phyloP scores from a whole-genome alignment of 2,329 filamentous ascomycete species.

The Chaetomium olivaceum region DNA sequence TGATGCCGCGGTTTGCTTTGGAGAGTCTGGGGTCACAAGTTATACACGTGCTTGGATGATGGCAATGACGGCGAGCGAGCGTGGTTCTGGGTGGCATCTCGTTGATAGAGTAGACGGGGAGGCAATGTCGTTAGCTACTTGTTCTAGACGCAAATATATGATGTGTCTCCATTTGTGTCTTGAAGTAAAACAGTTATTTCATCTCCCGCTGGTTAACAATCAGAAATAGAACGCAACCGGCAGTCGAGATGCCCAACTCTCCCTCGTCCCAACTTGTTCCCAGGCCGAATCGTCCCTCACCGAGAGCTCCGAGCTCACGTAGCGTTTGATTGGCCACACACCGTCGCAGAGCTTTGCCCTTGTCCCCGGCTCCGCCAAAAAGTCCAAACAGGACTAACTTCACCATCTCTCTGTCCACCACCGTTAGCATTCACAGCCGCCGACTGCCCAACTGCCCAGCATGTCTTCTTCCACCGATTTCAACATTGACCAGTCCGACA shows the following conservation, averaged over 20 bases:
- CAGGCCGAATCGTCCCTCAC: background rate
- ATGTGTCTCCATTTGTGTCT: background rate
- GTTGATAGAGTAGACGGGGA: background rate
- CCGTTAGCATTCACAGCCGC: background rate
- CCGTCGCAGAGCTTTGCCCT: slow-evolving; percentile 11
- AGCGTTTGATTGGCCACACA: slow-evolving; percentile 26
- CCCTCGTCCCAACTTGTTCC: background rate
- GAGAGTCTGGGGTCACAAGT: background rate
- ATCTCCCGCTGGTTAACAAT: no score
- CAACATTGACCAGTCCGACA: slow-evolving; percentile 56
- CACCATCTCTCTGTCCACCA: background rate
- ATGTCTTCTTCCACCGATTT: slow-evolving; percentile 28
- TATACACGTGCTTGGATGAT: slow-evolving; percentile 1
- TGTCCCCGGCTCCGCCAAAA: slow-evolving; percentile 10
- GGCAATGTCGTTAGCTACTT: background rate
- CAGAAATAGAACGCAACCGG: no score
- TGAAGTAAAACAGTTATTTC: no score
- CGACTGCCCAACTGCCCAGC: background rate
- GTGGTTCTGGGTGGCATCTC: slow-evolving; percentile 1
- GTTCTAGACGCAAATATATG: background rate
- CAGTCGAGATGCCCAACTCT: background rate
- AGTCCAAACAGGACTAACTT: slow-evolving; percentile 11
- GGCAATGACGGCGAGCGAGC: background rate
- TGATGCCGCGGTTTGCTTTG: background rate
- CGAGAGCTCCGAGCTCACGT: background rate